Conservation (phyloP, 257 asterid species). For the Solanum etuberosum region DNA sequence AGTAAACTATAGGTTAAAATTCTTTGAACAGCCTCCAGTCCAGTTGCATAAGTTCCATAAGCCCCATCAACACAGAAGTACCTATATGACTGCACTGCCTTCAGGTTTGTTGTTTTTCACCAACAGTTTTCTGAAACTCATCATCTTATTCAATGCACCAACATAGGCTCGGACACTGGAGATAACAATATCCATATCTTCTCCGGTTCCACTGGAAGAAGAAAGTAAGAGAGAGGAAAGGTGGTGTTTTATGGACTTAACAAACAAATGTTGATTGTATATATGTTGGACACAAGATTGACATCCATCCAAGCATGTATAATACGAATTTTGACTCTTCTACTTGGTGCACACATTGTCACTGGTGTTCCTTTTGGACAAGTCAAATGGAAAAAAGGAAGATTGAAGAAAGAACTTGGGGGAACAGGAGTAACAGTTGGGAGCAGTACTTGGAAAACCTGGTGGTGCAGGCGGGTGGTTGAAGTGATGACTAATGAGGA, state of each 20-base stretch:
- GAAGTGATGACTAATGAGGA: not conserved
- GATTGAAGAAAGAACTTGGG: not conserved
- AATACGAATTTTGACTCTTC: not conserved
- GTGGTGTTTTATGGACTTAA: not conserved
- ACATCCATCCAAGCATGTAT: not conserved
- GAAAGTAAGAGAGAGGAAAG: not conserved
- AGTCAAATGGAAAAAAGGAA: not conserved
- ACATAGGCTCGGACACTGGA: conserved; percentile 82
- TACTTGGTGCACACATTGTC: not conserved
- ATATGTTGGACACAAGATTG: not conserved
- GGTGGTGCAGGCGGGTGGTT: not conserved
- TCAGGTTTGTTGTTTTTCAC: not conserved
- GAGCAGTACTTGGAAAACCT: not conserved
- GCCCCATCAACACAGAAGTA: not conserved
- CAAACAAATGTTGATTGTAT: not conserved
- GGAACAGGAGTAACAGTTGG: not conserved
- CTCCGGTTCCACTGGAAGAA: conserved; percentile 64
- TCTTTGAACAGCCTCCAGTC: not conserved
- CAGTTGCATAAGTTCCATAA: not conserved
- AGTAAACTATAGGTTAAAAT: too few relatives aligned
- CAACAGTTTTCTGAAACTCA: conserved; percentile 31
- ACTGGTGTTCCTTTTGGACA: not conserved
- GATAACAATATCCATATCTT: conserved; percentile 79
- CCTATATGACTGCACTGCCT: not conserved
- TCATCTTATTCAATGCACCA: conserved; percentile 82